These are phyloP conservation scores for Leptographium galeiforme DNA, from an alignment of 2,329 filamentous ascomycete genomes.

Conservation along the genomic window DNA sequence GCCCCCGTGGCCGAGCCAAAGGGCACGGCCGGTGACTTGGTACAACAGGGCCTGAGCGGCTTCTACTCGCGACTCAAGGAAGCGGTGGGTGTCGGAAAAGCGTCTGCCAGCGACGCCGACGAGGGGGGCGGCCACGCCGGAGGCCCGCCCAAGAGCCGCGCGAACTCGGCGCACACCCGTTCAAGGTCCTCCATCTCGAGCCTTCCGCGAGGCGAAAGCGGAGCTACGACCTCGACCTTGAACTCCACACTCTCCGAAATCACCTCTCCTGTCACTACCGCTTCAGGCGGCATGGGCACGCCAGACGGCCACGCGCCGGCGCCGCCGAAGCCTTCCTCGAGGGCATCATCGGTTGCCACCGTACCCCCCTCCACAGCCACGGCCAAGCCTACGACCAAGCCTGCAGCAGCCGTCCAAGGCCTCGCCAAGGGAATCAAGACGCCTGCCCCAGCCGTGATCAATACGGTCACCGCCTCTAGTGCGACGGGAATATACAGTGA, in stretches of 20 bases:
- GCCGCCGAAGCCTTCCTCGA: slow-evolving; percentile 29
- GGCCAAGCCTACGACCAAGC: slow-evolving; percentile 22
- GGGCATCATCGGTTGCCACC: slow-evolving; percentile 33
- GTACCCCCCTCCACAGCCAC: slow-evolving; percentile 27
- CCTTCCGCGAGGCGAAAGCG: slow-evolving; percentile 16
- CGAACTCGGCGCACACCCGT: slow-evolving; percentile 17
- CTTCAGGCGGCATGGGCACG: slow-evolving; percentile 18
- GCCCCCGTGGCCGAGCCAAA: slow-evolving; percentile 51
- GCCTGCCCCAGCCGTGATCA: slow-evolving; percentile 26
- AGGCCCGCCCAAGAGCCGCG: slow-evolving; percentile 26
- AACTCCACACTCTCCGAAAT: slow-evolving; percentile 20
- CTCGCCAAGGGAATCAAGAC: slow-evolving; percentile 29
- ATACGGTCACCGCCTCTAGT: slow-evolving; percentile 33
- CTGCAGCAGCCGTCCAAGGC: slow-evolving; percentile 22
- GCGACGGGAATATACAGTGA: slow-evolving; percentile 36
- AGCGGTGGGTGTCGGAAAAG: slow-evolving; percentile 56
- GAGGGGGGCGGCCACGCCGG: slow-evolving; percentile 30
- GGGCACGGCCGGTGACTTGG: slow-evolving; percentile 54
- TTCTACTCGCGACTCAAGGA: slow-evolving; percentile 77
- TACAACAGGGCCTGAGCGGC: slow-evolving; percentile 78
- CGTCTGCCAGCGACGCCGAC: slow-evolving; percentile 16
- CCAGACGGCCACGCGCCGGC: slow-evolving; percentile 29
- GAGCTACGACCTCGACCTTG: slow-evolving; percentile 19
- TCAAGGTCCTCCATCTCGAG: slow-evolving; percentile 19
- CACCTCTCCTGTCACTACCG: slow-evolving; percentile 23